phyloP scores from a whole-genome alignment of 768 basidiomycete genomes.

The Daedalea quercina region DNA sequence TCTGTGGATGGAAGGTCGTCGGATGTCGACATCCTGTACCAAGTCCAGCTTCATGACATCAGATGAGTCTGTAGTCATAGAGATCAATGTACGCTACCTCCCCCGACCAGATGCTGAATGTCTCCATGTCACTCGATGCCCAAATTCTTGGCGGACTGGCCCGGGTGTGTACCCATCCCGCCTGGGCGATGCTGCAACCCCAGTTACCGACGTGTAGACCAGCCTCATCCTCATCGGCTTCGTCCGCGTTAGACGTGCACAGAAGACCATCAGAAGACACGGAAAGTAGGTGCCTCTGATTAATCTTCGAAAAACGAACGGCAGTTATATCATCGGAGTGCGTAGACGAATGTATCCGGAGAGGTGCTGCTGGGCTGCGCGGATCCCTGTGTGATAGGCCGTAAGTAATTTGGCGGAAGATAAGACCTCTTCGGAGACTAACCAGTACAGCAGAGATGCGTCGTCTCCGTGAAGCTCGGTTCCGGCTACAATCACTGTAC shows the following conservation, averaged over 20 bases:
- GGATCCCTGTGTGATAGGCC: constrained; percentile 62
- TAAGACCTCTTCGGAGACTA: constrained; percentile 10
- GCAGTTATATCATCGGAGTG: constrained; percentile 93
- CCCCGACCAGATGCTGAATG: constrained; percentile 75
- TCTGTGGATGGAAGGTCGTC: constrained; percentile 53
- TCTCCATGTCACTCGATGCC: constrained; percentile 94
- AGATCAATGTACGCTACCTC: constrained; percentile 40
- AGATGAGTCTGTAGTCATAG: background rate
- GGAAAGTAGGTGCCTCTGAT: constrained; percentile 57
- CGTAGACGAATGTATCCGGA: constrained; percentile 75
- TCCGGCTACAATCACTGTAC: constrained; percentile 72
- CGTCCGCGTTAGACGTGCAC: constrained; percentile 60
- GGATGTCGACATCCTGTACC: constrained; percentile 52
- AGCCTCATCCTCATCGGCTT: constrained; percentile 87
- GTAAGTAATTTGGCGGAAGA: background rate
- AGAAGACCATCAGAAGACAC: constrained; percentile 83
- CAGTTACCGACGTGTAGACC: constrained; percentile 77
- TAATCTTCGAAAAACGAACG: constrained; percentile 43
- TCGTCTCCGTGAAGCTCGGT: constrained; percentile 79
- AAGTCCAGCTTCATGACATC: constrained; percentile 49
- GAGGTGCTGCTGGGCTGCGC: constrained; percentile 61
- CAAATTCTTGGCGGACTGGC: constrained; percentile 45
- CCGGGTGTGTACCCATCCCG: constrained; percentile 50
- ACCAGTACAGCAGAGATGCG: constrained; percentile 84
- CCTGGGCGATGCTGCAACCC: constrained; percentile 75